These are phyloP conservation scores for Ogataea paraovalis DNA, from an alignment of 805 yeast species.

Conservation along the genomic window DNA sequence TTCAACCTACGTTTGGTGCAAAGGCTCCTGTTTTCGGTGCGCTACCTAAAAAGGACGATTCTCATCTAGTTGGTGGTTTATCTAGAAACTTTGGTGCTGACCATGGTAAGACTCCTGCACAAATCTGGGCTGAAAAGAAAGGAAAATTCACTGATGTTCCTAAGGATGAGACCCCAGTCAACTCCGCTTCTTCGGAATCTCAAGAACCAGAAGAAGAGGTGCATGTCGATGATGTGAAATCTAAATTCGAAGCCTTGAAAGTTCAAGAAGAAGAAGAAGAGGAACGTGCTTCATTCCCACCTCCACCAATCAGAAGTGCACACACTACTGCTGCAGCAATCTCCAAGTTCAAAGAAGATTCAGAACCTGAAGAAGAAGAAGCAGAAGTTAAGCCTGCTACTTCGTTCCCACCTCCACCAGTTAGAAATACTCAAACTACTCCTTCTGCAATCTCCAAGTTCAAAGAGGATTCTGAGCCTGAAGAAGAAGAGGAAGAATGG, in stretches of 20 bases:
- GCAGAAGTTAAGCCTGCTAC: slow-evolving; percentile 5
- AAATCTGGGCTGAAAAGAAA: slow-evolving; percentile 89
- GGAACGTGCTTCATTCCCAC: slow-evolving; percentile 18
- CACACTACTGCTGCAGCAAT: slow-evolving; percentile 16
- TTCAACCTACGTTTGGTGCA: slow-evolving; percentile 33
- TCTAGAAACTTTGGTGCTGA: slow-evolving; percentile 59
- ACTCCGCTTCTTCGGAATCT: slow-evolving; percentile 19
- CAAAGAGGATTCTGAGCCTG: slow-evolving; percentile 18
- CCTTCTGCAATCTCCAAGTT: slow-evolving; percentile 18
- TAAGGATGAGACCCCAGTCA: slow-evolving; percentile 30
- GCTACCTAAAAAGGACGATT: slow-evolving; percentile 34
- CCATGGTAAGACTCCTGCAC: slow-evolving; percentile 90
- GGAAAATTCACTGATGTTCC: slow-evolving; percentile 54
- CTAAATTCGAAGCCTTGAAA: slow-evolving; percentile 28
- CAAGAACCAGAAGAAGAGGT: slow-evolving; percentile 23
- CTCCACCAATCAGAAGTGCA: slow-evolving; percentile 16
- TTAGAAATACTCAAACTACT: slow-evolving; percentile 8
- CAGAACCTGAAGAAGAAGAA: slow-evolving; percentile 19
- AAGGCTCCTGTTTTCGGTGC: slow-evolving; percentile 29
- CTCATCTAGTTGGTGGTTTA: slow-evolving; percentile 54
- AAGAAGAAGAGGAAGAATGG: slow-evolving; percentile 16
- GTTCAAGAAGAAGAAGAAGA: slow-evolving; percentile 24
- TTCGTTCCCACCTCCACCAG: slow-evolving; percentile 21
- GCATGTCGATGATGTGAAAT: slow-evolving; percentile 31
- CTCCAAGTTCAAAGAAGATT: slow-evolving; percentile 14